Evolutionary conservation across 768 basidiomycete genomes (phyloP).

Genomic region (Mycena maculata): DNA sequence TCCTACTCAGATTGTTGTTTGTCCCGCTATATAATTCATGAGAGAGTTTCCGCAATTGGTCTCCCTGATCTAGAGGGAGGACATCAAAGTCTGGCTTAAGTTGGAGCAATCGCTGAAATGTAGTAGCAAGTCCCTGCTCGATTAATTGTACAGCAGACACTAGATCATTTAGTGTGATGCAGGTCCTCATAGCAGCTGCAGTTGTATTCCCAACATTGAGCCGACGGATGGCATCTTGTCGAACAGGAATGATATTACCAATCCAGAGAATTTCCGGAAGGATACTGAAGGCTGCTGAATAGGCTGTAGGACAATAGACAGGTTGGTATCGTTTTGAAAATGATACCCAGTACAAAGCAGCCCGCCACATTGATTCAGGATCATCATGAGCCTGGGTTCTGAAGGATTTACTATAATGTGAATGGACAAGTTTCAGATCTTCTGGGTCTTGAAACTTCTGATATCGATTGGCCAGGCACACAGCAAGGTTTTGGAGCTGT

Average conservation of each 20-base stretch:
- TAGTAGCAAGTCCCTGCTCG: not conserved
- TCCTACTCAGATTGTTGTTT: not conserved
- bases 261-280: conserved; percentile 1
- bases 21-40: not conserved
- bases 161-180: not conserved
- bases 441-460: not conserved
- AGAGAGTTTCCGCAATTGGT: not conserved
- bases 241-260: not conserved
- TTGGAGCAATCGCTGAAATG: conserved; percentile 4
- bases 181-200: not conserved
- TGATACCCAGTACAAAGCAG: not conserved
- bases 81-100: not conserved
- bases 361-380: not conserved
- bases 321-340: not conserved
- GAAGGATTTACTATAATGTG: not conserved
- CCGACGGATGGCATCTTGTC: not conserved
- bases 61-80: not conserved
- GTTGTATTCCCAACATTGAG: not conserved
- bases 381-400: no score
- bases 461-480: not conserved
- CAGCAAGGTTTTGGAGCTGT: not conserved
- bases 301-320: not conserved
- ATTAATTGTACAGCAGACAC: not conserved
- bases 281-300: not conserved
- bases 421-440: not conserved